A percentile compares a stretch with the other conserved stretches of the same genome.
Conservation (phyloP, 495 filamentous ascomycete species). For the Parathielavia appendiculata region DNA sequence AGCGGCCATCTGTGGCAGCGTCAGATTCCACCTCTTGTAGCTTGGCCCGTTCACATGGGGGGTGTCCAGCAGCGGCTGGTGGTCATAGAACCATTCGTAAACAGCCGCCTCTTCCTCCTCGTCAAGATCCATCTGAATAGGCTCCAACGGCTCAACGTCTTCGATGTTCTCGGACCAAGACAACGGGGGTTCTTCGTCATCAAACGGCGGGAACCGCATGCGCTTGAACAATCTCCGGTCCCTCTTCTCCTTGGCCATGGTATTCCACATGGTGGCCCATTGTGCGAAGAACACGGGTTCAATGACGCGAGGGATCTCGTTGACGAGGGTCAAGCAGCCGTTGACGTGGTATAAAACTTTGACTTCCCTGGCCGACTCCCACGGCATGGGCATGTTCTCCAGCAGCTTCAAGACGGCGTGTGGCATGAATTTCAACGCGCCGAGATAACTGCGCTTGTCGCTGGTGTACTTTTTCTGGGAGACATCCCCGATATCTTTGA, state of each 20-base stretch:
- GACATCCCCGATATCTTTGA: conserved; percentile 97
- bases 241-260: conserved; percentile 96
- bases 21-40: conserved; percentile 94
- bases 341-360: conserved; percentile 99
- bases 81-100: conserved; percentile 96
- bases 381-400: conserved; percentile 99
- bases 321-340: conserved; percentile 93
- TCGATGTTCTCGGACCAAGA: conserved; percentile 99
- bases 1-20: conserved; percentile 92
- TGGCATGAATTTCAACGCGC: conserved; percentile 98
- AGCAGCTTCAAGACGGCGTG: conserved; percentile 98
- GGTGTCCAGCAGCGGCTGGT: conserved; percentile 85
- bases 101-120: conserved; percentile 90
- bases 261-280: conserved; percentile 99
- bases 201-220: conserved; percentile 98
- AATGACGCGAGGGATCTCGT: conserved; percentile 94
- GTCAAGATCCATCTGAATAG: conserved; percentile 98
- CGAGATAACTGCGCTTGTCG: conserved; percentile 97
- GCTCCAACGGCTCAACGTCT: conserved; percentile 94
- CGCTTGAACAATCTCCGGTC: conserved; percentile 95
- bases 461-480: conserved; percentile 99
- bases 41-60: conserved; percentile 93
- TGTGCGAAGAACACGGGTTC: conserved; percentile 98
- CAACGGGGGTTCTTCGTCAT: conserved; percentile 96
- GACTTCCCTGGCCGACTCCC: conserved; percentile 92